Percentiles rank a stretch among this genome's conserved stretches.
Conservation (phyloP, 1,284 basidiomycete species). For the Puccinia hordei region DNA sequence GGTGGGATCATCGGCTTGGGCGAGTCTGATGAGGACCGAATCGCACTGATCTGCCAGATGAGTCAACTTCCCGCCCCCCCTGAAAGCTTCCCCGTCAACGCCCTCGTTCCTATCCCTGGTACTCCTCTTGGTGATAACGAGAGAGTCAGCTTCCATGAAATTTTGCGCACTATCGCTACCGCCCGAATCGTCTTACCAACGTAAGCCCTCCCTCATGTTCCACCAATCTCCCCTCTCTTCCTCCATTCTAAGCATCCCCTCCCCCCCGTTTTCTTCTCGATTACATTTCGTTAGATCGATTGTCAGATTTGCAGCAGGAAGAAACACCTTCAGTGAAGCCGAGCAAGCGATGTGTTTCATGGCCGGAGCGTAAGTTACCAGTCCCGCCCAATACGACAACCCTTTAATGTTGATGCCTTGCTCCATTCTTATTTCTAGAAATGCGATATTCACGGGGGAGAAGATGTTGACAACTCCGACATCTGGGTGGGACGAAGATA, state of each 20-base stretch:
- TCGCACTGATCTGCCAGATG: constrained; percentile 93
- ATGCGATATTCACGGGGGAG: constrained; percentile 96
- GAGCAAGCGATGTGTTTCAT: constrained; percentile 98
- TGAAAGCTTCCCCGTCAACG: constrained; percentile 98
- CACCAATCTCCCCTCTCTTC: too few species aligned
- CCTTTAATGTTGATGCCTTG: background rate
- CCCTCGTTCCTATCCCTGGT: constrained; percentile 70
- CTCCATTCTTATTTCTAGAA: constrained; percentile 60
- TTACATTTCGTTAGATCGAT: constrained; percentile 66
- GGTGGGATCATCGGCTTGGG: constrained; percentile 95
- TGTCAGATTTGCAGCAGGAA: constrained; percentile 89
- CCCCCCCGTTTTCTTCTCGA: background rate
- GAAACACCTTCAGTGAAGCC: constrained; percentile 83
- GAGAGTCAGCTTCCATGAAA: constrained; percentile 67
- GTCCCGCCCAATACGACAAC: background rate
- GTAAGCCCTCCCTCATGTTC: too few species aligned
- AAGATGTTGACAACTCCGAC: constrained; percentile 94
- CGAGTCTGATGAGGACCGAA: constrained; percentile 83
- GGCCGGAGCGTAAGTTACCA: constrained; percentile 71
- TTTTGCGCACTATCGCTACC: constrained; percentile 91
- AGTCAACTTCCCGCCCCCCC: constrained; percentile 85
- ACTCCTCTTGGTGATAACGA: constrained; percentile 66
- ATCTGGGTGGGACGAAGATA: constrained; percentile 70
- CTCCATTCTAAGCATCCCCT: too few species aligned
- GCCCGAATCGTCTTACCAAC: constrained; percentile 86